Evolutionary conservation across 1,139 yeast genomes (phyloP), one percentile per base, ranked within the genome.

Genomic region (Candida sanyaensis): DNA sequence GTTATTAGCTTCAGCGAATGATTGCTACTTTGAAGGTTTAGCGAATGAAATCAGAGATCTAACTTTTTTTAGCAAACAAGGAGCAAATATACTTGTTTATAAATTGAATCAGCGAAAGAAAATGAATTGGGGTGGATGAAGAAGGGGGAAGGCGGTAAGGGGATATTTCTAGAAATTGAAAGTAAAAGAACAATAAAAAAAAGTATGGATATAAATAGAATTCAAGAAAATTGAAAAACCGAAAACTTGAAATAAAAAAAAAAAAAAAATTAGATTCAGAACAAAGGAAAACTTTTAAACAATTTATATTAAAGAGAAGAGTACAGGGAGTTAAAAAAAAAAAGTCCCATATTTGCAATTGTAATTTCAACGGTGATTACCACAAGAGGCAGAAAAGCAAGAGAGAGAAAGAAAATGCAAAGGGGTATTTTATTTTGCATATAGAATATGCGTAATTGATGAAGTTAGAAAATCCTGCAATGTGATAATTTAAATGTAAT

Each of bases 31-130:
- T 6, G 11, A n/a, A 24, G 26, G 26, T 11, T n/a, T 17, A 21
- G 29, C 39, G 29, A 36, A 23, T 36, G 39, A 30, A 36, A 36
- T 36, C 11, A 34, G 38, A 34, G 38, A 34, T 34, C 38, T 34
- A n/a, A 21, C 24, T 21, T 34, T 10, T 8, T 36, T n/a, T n/a
- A n/a, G n/a, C 17, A 29, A 36, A 36, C 10, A 36, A 36, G 39
- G 29, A 23, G 30, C n/a, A 36, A 36, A 21, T 34, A 27, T 34
- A 34, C 38, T 34, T 34, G 11, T 9, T 34, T 34, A 5, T 21
- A 21, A n/a, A 32, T 12, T 34, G 27, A 21, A 6, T 21, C 26
- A 23, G 28, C 26, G 39, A 24, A 26, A 6, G 24, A 36, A 26
- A n/a, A 23, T 10, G 17, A 36, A 24, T 36, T 32, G 34, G 34